Base-by-base conservation (phyloP, 1,284 basidiomycete species). In the Takashimella koratensis region DNA sequence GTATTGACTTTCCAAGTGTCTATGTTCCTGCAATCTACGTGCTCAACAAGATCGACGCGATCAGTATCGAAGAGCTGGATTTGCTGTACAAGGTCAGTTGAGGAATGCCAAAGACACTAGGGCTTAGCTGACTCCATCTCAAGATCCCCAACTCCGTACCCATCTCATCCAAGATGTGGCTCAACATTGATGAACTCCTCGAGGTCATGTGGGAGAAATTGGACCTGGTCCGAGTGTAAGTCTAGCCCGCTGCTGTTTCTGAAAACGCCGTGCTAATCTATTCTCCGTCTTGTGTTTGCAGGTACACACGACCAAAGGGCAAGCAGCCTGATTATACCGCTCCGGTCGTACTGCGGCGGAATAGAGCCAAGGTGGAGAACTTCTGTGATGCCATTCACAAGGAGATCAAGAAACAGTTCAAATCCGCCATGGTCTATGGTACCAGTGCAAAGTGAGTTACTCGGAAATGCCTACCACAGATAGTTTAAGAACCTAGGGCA, bases 41-140 rank as follows among this genome's bases (percentile, higher is more conserved):
- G 60, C 62, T 77, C 49, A 78, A 77, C 74, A 79, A 97, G 87
- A 98, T 98, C 69, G 95, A 98, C 73, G 92, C 89, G 19, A 95
- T 98, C 69, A 95, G 91, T 55, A 98, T 98, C 73, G 93, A 99
- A 77, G 96, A 99, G 77, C 84, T 99, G 41, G 94, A 98, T 76
- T 82, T 98, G 49, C 79, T 99, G 76, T 94, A 77, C 73, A 76
- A 70, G 56, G 61, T 65, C 43, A 43, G 63, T 39, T 49, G 25
- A n/a, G 30, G 10, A 8, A 16, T 36, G 30, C 30, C 30, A 16
- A 8, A 8, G 30, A 8, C 16, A 8, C 16, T 16, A 36, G 30
- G 30, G 16, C n/a, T n/a, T n/a, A 36, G 30, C 30, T 36, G 30
- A 36, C 30, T 16, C 30, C 8, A 36, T 36, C 16, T 16, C 16